phyloP scores from a whole-genome alignment of 768 basidiomycete genomes.

The Pleurotus pulmonarius region DNA sequence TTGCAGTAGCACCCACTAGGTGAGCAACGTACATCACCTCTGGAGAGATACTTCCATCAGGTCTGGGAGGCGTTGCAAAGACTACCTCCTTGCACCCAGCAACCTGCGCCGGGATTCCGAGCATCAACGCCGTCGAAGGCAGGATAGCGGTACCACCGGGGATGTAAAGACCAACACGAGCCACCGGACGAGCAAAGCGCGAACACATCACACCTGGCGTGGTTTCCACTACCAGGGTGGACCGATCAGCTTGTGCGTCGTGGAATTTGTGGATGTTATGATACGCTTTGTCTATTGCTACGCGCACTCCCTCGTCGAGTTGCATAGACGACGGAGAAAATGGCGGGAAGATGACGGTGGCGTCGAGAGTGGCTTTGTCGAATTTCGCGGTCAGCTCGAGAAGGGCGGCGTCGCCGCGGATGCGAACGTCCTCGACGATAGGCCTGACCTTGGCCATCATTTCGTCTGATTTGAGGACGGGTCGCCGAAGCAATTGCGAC shows the following conservation, averaged over 20 bases:
- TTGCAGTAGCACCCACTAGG: constrained; percentile 83
- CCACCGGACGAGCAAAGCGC: constrained; percentile 92
- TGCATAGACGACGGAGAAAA: constrained; percentile 63
- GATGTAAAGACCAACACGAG: constrained; percentile 93
- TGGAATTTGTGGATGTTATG: constrained; percentile 91
- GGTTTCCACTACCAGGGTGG: constrained; percentile 80
- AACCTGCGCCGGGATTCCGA: constrained; percentile 96
- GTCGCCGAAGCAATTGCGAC: constrained; percentile 74
- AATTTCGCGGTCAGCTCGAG: constrained; percentile 90
- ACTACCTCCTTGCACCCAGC: constrained; percentile 92
- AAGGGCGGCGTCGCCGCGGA: constrained; percentile 81
- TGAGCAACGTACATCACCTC: constrained; percentile 97
- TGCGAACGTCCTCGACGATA: constrained; percentile 85
- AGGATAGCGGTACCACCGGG: constrained; percentile 96
- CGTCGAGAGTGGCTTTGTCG: constrained; percentile 72
- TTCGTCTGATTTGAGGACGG: constrained; percentile 81
- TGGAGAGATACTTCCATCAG: constrained; percentile 90
- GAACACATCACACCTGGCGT: constrained; percentile 98
- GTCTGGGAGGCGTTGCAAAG: constrained; percentile 91
- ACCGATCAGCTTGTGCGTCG: constrained; percentile 72
- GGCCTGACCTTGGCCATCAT: constrained; percentile 94
- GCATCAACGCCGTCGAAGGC: constrained; percentile 96
- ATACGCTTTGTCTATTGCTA: constrained; percentile 89
- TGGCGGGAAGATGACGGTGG: constrained; percentile 75
- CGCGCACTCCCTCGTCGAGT: constrained; percentile 59